Evolutionary conservation across 768 basidiomycete genomes (phyloP).

Genomic region (Podaxis rugospora): DNA sequence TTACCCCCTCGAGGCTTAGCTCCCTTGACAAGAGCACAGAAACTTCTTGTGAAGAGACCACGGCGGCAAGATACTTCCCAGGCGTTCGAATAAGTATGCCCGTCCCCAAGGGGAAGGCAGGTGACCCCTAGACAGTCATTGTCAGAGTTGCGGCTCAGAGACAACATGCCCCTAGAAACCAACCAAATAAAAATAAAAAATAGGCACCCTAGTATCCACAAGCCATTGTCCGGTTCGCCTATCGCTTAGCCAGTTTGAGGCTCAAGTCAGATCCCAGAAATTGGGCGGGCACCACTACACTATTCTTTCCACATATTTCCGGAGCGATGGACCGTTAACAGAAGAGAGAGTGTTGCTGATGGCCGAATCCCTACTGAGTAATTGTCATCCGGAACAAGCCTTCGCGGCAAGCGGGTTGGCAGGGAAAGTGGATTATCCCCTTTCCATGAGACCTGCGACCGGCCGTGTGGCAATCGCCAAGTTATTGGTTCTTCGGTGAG

Average conservation of each 20-base stretch:
- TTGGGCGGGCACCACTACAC: no score
- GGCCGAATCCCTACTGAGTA: background rate
- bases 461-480: conserved; percentile 1
- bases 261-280: no score
- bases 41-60: background rate
- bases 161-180: no score
- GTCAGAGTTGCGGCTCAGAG: background rate
- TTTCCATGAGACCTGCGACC: background rate
- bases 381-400: background rate
- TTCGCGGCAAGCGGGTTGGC: background rate
- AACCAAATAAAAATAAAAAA: no score
- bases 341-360: background rate
- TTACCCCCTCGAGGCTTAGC: background rate
- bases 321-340: background rate
- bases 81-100: background rate
- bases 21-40: background rate
- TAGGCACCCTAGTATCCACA: no score
- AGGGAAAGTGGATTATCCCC: background rate
- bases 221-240: no score
- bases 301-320: background rate
- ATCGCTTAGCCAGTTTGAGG: no score
- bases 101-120: background rate
- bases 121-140: background rate
- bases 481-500: conserved; percentile 3
- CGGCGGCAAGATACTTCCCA: background rate